A percentile compares a stretch with the other conserved stretches of the same genome.
Evolutionary conservation across 805 yeast species (phyloP).

Genomic region (Barnettozyma salicaria): DNA sequence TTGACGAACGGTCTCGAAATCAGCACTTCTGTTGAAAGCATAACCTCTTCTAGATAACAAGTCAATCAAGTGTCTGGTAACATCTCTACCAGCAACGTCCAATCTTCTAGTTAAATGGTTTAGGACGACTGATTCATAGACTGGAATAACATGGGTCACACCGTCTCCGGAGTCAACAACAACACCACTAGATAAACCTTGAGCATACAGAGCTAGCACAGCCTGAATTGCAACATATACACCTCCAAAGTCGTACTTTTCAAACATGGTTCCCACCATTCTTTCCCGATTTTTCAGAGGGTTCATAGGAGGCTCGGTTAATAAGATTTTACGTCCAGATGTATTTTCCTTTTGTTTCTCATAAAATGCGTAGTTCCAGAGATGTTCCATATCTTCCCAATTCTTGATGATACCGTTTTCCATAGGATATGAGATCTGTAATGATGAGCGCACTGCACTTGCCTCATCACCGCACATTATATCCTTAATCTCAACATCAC

Average conservation of each 20-base stretch:
- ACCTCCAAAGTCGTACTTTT: slow-evolving; percentile 83
- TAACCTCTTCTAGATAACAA: slow-evolving; percentile 91
- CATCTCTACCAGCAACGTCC: slow-evolving; percentile 98
- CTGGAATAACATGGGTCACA: slow-evolving; percentile 81
- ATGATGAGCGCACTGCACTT: slow-evolving; percentile 76
- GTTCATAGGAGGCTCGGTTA: slow-evolving; percentile 98
- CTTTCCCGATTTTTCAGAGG: slow-evolving; percentile 83
- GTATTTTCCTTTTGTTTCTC: slow-evolving; percentile 80
- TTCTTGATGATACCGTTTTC: slow-evolving; percentile 95
- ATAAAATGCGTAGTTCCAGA: slow-evolving; percentile 97
- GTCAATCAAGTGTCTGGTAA: slow-evolving; percentile 91
- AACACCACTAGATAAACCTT: slow-evolving; percentile 93
- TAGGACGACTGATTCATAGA: slow-evolving; percentile 93
- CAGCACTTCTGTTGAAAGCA: slow-evolving; percentile 97
- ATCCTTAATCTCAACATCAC: slow-evolving; percentile 76
- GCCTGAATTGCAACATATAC: slow-evolving; percentile 97
- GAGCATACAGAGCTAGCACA: slow-evolving; percentile 95
- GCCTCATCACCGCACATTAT: slow-evolving; percentile 99
- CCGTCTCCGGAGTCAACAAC: slow-evolving; percentile 99
- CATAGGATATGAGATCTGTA: slow-evolving; percentile 96
- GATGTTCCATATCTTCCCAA: slow-evolving; percentile 98
- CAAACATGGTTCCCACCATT: slow-evolving; percentile 92
- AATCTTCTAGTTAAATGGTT: slow-evolving; percentile 88
- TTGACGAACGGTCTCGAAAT: slow-evolving; percentile 96
- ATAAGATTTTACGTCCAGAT: slow-evolving; percentile 72